Base-by-base conservation (phyloP, 2,329 filamentous ascomycete species). In the Talaromyces sp. region DNA sequence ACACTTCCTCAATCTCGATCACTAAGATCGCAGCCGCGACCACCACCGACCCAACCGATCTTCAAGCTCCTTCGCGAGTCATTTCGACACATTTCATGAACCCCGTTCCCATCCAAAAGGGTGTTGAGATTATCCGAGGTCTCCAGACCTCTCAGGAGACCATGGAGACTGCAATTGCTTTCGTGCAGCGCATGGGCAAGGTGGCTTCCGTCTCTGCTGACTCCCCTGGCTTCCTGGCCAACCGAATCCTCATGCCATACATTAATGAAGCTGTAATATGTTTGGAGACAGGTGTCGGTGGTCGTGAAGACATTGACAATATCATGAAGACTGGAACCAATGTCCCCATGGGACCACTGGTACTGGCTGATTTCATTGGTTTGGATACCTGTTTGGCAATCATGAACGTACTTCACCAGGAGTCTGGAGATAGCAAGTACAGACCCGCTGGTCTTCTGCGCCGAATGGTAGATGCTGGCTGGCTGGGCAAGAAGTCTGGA, bases 311-410 rank as follows among this genome's bases (percentile, higher is more conserved):
- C 59, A 99, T 99, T 61, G 94, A 99, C 70, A 87, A 83, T 60
- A 99, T 99, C 66, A 99, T 99, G 94, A 97, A 96, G 83, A 97
- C 97, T 65, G 94, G 94, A 42, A 99, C 94, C 19, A 96, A 96
- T 69, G 94, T 99, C 36, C 94, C 94, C 20, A 99, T 99, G 94
- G 94, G 94, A 0, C 94, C 94, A 9, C 80, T 99, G 61, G 87
- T 91, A 66, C 77, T 99, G 65, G 94, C 94, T 2, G 94, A 99
- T 74, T 99, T 99, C 68, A 97, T 99, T 66, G 94, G 94, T 7
- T 81, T 99, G 40, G 94, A 99, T 71, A 99, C 94, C 0, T 99
- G 94, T 69, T 78, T 97, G 57, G 86, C 93, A 19, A 99, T 99
- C 67, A 99, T 99, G 94, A 91, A 89, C 75, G 94, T 97, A 3